Base-by-base conservation (phyloP, 1,284 basidiomycete genomes). In the Inonotus hispidus region DNA sequence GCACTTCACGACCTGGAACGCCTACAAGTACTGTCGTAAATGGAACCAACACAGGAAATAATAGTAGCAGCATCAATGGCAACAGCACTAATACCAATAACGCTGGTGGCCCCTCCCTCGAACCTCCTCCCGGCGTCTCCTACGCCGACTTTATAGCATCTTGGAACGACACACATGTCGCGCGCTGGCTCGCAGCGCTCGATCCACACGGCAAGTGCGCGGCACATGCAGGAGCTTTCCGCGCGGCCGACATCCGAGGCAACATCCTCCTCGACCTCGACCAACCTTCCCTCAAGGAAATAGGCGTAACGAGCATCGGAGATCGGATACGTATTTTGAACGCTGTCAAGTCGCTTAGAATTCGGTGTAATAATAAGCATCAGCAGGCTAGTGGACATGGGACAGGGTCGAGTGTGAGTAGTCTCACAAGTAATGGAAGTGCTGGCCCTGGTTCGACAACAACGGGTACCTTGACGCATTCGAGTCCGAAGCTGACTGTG, bases 181-280 rank as follows among this genome's bases (percentile, higher is more conserved):
- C 84, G 4, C 78, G 77, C 57, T 92, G 90, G 90, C 76, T 92
- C 38, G 68, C 79, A 0, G 86, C 90, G 38, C 83, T 87, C 67
- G 58, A 59, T 45, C 59, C 73, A 63, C 50, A 57, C 27, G 61
- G 57, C 14, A 88, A 85, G 68, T 93, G 92, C 67, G 81, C 75
- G 0, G 80, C 82, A 35, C 88, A 92, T 69, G 82, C 86, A 1
- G 71, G 79, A 3, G 78, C 82, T 0, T 98, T 98, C 75, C 83
- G 80, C 55, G 78, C 80, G 3, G 91, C 95, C 75, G 93, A 97
- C 71, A 95, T 98, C 66, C 78, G 92, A 49, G 93, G 95, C 8
- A 88, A 91, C 70, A 86, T 97, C 39, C 73, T 98, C 6, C 79
- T 97, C 56, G 95, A 98, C 68, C 76, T 98, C 41, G 94, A 97